Base-by-base conservation (phyloP, 23 red algal genomes). In the Agarophyton chilense region DNA sequence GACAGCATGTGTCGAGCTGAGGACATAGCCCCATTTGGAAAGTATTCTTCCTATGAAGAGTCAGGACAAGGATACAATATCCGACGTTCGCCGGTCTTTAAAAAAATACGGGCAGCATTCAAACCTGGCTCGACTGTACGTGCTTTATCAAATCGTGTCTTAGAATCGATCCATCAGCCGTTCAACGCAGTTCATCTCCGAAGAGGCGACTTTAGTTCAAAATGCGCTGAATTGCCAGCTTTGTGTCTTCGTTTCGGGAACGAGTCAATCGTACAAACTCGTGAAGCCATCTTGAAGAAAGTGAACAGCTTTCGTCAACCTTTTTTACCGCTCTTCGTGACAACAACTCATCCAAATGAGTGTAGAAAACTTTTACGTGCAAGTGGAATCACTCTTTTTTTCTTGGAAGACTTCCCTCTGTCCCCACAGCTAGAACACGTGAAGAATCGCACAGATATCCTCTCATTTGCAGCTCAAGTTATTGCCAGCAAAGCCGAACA, bases 171-270 rank as follows among this genome's bases (percentile, higher is more conserved):
- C 24, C 36, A 49, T 38, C 12, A 4, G 5, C 34, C 58, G 0
- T 92, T 55, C 57, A 92, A 92, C 88, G 75, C 88, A 32, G 66
- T 82, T 58, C 88, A 92, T 67, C 46, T 92, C 18, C 74, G 88
- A 25, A 50, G 88, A 26, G 72, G 73, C 10, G 88, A 92, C 50
- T 92, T 71, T 54, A 14, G 33, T 39, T 66, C 52, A 31, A 92
- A 92, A 73, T 92, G 88, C 55, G 5, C 33, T 35, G 53, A 66
- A 31, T 36, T 92, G 74, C 52, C 73, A 2, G 60, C 13, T n/a
- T 12, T 51, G 31, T 92, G 88, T 29, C 41, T n/a, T 50, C 74
- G 47, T 17, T 92, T 72, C 36, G 88, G 88, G 4, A 67, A 71
- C 45, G 61, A 92, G n/a, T 52, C 54, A 33, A 79, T 81, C 50